These are phyloP conservation scores for Pichia sp. DNA, from an alignment of 1,139 yeast genomes.

Conservation along the genomic window DNA sequence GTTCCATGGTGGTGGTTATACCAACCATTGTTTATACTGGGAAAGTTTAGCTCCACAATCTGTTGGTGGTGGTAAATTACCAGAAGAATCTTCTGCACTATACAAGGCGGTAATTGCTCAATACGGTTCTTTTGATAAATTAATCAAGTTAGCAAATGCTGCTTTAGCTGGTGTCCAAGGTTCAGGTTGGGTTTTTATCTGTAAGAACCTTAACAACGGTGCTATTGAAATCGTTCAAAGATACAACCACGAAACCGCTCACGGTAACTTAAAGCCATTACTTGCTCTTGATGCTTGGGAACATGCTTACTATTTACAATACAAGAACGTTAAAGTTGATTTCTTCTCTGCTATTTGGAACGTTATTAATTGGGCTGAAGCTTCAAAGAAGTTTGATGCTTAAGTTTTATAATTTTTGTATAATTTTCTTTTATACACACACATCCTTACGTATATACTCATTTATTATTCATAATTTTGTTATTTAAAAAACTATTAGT, in stretches of 20 bases:
- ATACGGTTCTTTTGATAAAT: conserved; percentile 73
- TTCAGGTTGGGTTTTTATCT: conserved; percentile 97
- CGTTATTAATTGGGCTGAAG: conserved; percentile 95
- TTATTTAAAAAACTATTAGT: no score
- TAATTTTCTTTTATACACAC: background rate
- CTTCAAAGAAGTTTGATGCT: conserved; percentile 56
- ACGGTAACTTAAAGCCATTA: conserved; percentile 68
- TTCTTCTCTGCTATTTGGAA: conserved; percentile 97
- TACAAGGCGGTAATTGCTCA: conserved; percentile 58
- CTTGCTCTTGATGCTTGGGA: conserved; percentile 98
- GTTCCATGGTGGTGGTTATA: conserved; percentile 94
- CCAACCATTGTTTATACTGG: conserved; percentile 87
- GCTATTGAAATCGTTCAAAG: conserved; percentile 80
- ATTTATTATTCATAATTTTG: conserved; percentile 4
- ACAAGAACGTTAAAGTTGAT: conserved; percentile 89
- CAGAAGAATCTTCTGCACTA: conserved; percentile 51
- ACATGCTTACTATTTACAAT: conserved; percentile 95
- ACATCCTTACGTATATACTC: background rate
- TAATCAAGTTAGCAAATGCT: conserved; percentile 62
- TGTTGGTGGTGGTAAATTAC: conserved; percentile 82
- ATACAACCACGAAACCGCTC: conserved; percentile 85
- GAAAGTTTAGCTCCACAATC: conserved; percentile 79
- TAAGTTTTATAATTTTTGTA: conserved; percentile 7
- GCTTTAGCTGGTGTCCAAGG: conserved; percentile 93
- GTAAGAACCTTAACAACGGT: conserved; percentile 78